phyloP scores from a whole-genome alignment of 2,329 filamentous ascomycete genomes.

The Neonectria hederae region DNA sequence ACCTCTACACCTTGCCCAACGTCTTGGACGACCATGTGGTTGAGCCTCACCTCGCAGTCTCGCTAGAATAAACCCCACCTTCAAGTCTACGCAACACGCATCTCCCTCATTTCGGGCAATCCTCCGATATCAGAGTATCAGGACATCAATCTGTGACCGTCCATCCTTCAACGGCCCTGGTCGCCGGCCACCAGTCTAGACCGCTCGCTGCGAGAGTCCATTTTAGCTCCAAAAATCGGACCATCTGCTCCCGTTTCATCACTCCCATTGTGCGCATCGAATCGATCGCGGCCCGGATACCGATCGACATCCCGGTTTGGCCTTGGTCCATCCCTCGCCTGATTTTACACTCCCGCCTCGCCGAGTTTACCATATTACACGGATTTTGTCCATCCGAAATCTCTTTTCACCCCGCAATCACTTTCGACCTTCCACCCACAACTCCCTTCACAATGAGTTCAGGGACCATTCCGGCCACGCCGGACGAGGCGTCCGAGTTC shows the following conservation, averaged over 20 bases:
- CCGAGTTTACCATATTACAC: constrained; percentile 23
- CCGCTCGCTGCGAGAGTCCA: constrained; percentile 37
- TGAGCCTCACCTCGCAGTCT: constrained; percentile 3
- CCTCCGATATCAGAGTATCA: constrained; percentile 18
- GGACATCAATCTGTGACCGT: constrained; percentile 12
- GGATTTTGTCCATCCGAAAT: constrained; percentile 16
- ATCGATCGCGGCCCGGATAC: constrained; percentile 38
- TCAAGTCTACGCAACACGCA: constrained; percentile 7
- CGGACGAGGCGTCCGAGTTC: constrained; percentile 54
- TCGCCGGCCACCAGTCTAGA: constrained; percentile 35
- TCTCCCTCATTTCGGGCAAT: constrained; percentile 16
- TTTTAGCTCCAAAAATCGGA: constrained; percentile 43
- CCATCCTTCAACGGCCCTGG: constrained; percentile 30
- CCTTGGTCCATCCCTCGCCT: constrained; percentile 26
- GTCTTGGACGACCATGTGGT: constrained; percentile 5
- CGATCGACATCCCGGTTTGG: constrained; percentile 36
- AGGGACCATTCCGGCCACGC: constrained; percentile 55
- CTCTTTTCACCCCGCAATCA: constrained; percentile 4
- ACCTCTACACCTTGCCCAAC: background rate
- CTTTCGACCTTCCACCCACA: background rate
- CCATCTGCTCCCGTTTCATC: constrained; percentile 41
- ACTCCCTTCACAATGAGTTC: constrained; percentile 36
- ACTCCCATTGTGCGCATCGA: constrained; percentile 37
- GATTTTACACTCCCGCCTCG: constrained; percentile 28
- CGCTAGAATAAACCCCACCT: background rate